Evolutionary conservation across 2,329 filamentous ascomycete genomes (phyloP).

Genomic region (Ilyonectria mors-panacis): DNA sequence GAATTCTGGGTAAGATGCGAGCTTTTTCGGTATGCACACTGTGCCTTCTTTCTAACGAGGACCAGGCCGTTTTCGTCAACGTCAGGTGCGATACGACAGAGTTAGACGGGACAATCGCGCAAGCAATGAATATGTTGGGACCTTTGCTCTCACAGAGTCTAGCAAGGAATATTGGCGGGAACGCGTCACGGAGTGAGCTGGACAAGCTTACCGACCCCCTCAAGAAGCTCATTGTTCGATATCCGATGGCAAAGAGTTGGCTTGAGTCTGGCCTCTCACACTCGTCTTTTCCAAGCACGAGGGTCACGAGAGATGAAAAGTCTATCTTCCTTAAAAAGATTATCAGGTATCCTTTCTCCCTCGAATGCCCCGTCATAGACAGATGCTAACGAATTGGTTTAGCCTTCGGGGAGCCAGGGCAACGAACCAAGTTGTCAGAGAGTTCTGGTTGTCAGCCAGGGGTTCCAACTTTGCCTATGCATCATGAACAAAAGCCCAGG

Average conservation of each 20-base stretch:
- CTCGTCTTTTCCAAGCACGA: slow-evolving; percentile 71
- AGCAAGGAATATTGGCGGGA: slow-evolving; percentile 77
- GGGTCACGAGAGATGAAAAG: slow-evolving; percentile 73
- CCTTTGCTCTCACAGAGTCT: slow-evolving; percentile 73
- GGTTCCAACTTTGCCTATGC: slow-evolving; percentile 74
- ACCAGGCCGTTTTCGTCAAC: slow-evolving; percentile 67
- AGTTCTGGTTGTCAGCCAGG: slow-evolving; percentile 81
- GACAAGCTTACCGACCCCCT: slow-evolving; percentile 80
- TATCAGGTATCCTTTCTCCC: slow-evolving; percentile 61
- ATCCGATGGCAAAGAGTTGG: slow-evolving; percentile 72
- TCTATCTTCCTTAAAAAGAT: slow-evolving; percentile 76
- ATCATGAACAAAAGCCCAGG: slow-evolving; percentile 56
- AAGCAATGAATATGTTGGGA: slow-evolving; percentile 72
- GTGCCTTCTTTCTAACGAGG: slow-evolving; percentile 18
- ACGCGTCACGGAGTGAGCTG: slow-evolving; percentile 79
- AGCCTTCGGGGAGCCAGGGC: slow-evolving; percentile 75
- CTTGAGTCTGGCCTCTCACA: slow-evolving; percentile 72
- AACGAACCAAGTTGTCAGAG: slow-evolving; percentile 77
- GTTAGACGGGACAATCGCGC: slow-evolving; percentile 61
- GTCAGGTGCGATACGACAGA: slow-evolving; percentile 60
- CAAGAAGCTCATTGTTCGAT: slow-evolving; percentile 74
- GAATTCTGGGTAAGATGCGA: slow-evolving; percentile 78
- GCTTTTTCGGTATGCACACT: neutral
- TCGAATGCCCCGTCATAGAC: neutral
- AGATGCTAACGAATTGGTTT: slow-evolving; percentile 9